phyloP scores from a whole-genome alignment of 2,329 filamentous ascomycete genomes.

The Ambrosiella beaveri region DNA sequence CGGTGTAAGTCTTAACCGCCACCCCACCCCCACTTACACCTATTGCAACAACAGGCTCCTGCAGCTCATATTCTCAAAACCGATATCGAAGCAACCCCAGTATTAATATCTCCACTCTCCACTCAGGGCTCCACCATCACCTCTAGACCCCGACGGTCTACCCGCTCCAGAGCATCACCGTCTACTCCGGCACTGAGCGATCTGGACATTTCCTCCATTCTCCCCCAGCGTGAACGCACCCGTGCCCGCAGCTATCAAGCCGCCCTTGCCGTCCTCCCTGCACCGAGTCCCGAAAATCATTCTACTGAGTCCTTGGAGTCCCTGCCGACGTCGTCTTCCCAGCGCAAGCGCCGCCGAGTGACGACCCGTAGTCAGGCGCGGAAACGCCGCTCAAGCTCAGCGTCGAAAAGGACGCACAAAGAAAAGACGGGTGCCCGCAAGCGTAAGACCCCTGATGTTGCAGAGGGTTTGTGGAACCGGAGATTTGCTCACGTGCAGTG shows the following conservation, averaged over 20 bases:
- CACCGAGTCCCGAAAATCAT: not conserved
- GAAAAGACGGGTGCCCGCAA: no score
- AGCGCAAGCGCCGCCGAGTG: not conserved
- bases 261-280: not conserved
- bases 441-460: not conserved
- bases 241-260: constrained; percentile 9
- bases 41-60: no score
- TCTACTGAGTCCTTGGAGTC: no score
- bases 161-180: not conserved
- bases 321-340: not conserved
- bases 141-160: no score
- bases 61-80: no score
- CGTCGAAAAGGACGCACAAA: no score
- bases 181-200: not conserved
- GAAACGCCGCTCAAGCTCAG: no score
- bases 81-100: no score
- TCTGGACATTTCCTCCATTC: constrained; percentile 3
- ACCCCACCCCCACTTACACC: no score
- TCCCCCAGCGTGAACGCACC: constrained; percentile 8
- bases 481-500: no score
- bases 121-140: not conserved
- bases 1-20: no score
- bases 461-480: not conserved
- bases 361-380: no score
- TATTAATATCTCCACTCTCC: not conserved